Evolutionary conservation across 768 basidiomycete species (phyloP).

Genomic region (Wakefieldia striispora): DNA sequence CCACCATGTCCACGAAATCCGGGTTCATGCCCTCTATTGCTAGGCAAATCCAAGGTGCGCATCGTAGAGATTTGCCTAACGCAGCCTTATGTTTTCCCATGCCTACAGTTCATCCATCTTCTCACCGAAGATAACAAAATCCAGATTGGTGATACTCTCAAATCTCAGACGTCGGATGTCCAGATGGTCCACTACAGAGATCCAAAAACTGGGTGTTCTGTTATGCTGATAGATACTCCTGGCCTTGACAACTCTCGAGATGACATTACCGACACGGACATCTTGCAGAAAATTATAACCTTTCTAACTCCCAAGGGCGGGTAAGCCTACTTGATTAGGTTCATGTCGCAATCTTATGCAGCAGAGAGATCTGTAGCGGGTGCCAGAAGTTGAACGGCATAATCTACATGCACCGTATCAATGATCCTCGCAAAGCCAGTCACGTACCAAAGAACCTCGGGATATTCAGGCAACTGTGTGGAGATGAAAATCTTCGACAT

Average conservation of each 20-base stretch:
- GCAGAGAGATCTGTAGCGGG: background rate
- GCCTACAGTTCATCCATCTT: conserved; percentile 5
- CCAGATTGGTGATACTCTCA: conserved; percentile 1
- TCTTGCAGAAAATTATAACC: conserved; percentile 14
- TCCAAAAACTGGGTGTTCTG: background rate
- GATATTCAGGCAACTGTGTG: conserved; percentile 46
- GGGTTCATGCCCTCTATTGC: background rate
- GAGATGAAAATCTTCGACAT: conserved; percentile 39
- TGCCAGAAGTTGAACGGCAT: conserved; percentile 36
- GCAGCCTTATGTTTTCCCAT: background rate
- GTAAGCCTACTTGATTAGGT: background rate
- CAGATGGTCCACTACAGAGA: background rate
- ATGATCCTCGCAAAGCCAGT: conserved; percentile 40
- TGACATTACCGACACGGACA: conserved; percentile 17
- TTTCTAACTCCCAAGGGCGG: background rate
- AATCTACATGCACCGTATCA: conserved; percentile 46
- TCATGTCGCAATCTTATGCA: background rate
- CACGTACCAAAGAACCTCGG: conserved; percentile 40
- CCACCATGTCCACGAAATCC: background rate
- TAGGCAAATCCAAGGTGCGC: conserved; percentile 8
- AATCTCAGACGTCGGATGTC: conserved; percentile 5
- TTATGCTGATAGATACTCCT: conserved; percentile 20
- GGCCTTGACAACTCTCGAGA: conserved; percentile 8
- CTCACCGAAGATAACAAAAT: conserved; percentile 2
- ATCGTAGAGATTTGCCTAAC: no score